Evolutionary conservation across 768 basidiomycete genomes (phyloP).

Genomic region (Porphyrellus cyaneotinctus): DNA sequence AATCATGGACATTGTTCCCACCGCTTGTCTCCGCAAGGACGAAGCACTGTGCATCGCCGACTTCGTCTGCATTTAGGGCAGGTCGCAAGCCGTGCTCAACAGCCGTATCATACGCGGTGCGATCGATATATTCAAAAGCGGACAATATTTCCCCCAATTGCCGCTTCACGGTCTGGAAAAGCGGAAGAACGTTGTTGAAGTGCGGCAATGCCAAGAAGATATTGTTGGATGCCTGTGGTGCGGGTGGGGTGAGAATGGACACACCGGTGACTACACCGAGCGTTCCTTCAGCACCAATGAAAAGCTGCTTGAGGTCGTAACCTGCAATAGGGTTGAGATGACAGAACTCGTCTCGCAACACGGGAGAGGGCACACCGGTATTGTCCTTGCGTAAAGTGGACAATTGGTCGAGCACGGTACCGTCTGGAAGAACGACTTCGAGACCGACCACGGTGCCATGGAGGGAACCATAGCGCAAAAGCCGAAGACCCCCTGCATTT

Average conservation of each 20-base stretch:
- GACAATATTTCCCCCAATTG: slow-evolving; percentile 93
- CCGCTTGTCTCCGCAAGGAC: slow-evolving; percentile 94
- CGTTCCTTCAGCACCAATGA: slow-evolving; percentile 96
- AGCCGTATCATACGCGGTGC: slow-evolving; percentile 79
- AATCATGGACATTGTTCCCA: slow-evolving; percentile 87
- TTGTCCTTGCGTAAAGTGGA: slow-evolving; percentile 96
- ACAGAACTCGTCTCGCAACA: not conserved
- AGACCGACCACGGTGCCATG: slow-evolving; percentile 94
- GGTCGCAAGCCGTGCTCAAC: slow-evolving; percentile 79
- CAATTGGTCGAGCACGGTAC: slow-evolving; percentile 83
- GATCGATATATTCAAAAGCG: slow-evolving; percentile 95
- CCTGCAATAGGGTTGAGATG: slow-evolving; percentile 44
- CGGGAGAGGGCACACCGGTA: slow-evolving; percentile 57
- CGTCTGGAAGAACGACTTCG: slow-evolving; percentile 94
- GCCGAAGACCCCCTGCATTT: slow-evolving; percentile 94
- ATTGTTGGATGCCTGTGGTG: slow-evolving; percentile 82
- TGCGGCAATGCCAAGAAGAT: slow-evolving; percentile 85
- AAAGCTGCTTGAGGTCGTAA: slow-evolving; percentile 96
- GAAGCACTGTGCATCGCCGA: slow-evolving; percentile 80
- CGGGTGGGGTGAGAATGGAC: slow-evolving; percentile 86
- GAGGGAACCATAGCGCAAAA: slow-evolving; percentile 90
- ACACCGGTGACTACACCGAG: slow-evolving; percentile 94
- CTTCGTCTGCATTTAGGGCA: slow-evolving; percentile 68
- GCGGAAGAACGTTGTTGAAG: slow-evolving; percentile 81
- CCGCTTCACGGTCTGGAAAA: slow-evolving; percentile 76